phyloP scores from a whole-genome alignment of 192 early-diverging fungal genomes.

The Coemansia sp. region DNA sequence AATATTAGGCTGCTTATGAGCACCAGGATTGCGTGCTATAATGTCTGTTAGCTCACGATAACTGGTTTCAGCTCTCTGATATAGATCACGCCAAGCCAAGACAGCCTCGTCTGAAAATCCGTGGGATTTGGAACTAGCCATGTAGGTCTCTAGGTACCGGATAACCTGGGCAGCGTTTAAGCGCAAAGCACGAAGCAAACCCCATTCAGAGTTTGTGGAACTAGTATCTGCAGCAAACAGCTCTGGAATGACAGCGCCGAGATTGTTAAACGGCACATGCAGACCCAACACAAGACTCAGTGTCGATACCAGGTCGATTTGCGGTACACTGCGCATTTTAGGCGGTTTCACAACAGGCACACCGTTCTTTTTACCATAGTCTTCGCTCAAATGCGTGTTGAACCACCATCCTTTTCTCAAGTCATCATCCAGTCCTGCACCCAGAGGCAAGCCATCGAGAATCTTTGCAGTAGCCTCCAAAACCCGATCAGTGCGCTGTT shows the following conservation, averaged over 20 bases:
- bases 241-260: slow-evolving; percentile 87
- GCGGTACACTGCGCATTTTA: slow-evolving; percentile 64
- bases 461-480: slow-evolving; percentile 5
- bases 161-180: slow-evolving; percentile 63
- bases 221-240: slow-evolving; percentile 55
- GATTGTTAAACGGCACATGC: slow-evolving; percentile 90
- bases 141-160: slow-evolving; percentile 42
- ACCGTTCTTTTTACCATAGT: slow-evolving; percentile 17
- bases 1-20: slow-evolving; percentile 3
- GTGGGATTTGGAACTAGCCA: slow-evolving; percentile 26
- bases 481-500: slow-evolving; percentile 18
- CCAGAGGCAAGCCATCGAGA: slow-evolving; percentile 13
- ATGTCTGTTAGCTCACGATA: slow-evolving; percentile 18
- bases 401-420: slow-evolving; percentile 23
- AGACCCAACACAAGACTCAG: slow-evolving; percentile 73
- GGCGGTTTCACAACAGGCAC: slow-evolving; percentile 10
- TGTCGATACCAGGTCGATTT: slow-evolving; percentile 91
- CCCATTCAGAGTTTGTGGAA: slow-evolving; percentile 17
- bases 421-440: slow-evolving; percentile 53
- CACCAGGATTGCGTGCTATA: not conserved
- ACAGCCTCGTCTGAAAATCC: slow-evolving; percentile 38
- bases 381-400: slow-evolving; percentile 31
- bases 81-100: slow-evolving; percentile 27
- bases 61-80: slow-evolving; percentile 26
- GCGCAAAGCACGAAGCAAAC: slow-evolving; percentile 54